A percentile compares a stretch with the other conserved stretches of the same genome.
Conservation (phyloP, 2,329 filamentous ascomycete species). For the Stylonectria norvegica region DNA sequence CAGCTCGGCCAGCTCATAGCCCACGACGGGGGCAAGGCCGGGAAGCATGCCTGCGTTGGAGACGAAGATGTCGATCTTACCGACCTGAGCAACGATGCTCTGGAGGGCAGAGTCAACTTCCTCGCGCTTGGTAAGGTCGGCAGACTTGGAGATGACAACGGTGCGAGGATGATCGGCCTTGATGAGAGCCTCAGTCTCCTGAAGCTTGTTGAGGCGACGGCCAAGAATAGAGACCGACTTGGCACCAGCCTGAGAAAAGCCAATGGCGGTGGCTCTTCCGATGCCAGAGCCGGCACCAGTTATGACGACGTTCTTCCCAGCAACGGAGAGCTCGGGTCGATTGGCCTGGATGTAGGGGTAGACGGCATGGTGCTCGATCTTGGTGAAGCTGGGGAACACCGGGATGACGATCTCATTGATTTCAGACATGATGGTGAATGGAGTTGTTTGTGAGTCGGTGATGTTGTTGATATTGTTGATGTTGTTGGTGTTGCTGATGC, state of each 20-base stretch:
- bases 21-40: fast-evolving
- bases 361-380: conserved; percentile 16
- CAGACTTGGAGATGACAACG: conserved; percentile 35
- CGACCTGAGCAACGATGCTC: not conserved
- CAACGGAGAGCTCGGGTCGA: conserved; percentile 30
- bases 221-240: conserved; percentile 37
- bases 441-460: too few species aligned
- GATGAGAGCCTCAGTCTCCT: conserved; percentile 21
- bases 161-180: conserved; percentile 46
- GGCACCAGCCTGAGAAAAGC: conserved; percentile 46
- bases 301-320: conserved; percentile 52
- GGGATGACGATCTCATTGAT: too few species aligned
- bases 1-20: conserved; percentile 6
- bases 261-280: conserved; percentile 58
- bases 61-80: conserved; percentile 18
- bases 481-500: too few species aligned
- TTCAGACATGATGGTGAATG: too few species aligned
- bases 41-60: conserved; percentile 13
- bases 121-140: conserved; percentile 25
- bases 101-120: conserved; percentile 3
- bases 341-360: conserved; percentile 31
- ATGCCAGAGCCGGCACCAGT: conserved; percentile 63
- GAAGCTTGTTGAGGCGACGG: conserved; percentile 30
- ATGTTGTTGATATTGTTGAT: too few species aligned
- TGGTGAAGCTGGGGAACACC: too few species aligned